These are phyloP conservation scores for Picea glauca DNA, from an alignment of 75 land plant species.

Conservation along the genomic window DNA sequence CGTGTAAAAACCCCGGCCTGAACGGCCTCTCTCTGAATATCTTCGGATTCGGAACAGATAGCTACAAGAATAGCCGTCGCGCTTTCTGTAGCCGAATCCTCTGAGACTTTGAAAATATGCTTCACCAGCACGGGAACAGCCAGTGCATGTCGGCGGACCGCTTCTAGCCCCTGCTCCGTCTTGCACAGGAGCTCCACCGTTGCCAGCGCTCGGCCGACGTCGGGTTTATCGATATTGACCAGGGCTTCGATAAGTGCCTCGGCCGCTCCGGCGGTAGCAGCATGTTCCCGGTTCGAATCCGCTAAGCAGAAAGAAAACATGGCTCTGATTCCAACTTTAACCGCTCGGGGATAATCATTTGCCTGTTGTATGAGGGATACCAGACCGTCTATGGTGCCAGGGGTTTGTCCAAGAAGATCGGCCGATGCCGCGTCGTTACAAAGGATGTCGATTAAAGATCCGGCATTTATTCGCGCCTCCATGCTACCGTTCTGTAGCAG, in stretches of 20 bases:
- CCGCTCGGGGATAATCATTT: conserved; percentile 6
- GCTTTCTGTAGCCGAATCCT: conserved; percentile 35
- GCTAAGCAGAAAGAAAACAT: conserved; percentile 18
- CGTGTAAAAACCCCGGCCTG: conserved; percentile 54
- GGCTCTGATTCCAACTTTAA: conserved; percentile 23
- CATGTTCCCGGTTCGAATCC: conserved; percentile 17
- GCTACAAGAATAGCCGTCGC: conserved; percentile 20
- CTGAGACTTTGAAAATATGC: conserved; percentile 44
- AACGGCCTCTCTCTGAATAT: conserved; percentile 33
- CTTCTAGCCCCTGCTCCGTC: conserved; percentile 27
- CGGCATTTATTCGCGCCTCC: conserved; percentile 23
- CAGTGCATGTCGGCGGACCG: conserved; percentile 18
- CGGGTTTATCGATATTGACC: background rate
- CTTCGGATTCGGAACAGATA: conserved; percentile 19
- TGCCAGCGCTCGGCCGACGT: conserved; percentile 31
- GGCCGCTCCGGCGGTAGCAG: conserved; percentile 25
- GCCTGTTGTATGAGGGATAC: conserved; percentile 19
- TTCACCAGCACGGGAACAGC: conserved; percentile 35
- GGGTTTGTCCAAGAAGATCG: conserved; percentile 12
- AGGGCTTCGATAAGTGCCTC: conserved; percentile 31
- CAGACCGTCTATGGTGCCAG: conserved; percentile 13
- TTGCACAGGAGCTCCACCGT: conserved; percentile 35
- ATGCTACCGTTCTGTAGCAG: conserved; percentile 15
- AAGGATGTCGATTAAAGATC: conserved; percentile 23
- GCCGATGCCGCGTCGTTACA: conserved; percentile 16